These are phyloP conservation scores for Agrocybe praecox DNA, from an alignment of 768 basidiomycete species.

Conservation along the genomic window DNA sequence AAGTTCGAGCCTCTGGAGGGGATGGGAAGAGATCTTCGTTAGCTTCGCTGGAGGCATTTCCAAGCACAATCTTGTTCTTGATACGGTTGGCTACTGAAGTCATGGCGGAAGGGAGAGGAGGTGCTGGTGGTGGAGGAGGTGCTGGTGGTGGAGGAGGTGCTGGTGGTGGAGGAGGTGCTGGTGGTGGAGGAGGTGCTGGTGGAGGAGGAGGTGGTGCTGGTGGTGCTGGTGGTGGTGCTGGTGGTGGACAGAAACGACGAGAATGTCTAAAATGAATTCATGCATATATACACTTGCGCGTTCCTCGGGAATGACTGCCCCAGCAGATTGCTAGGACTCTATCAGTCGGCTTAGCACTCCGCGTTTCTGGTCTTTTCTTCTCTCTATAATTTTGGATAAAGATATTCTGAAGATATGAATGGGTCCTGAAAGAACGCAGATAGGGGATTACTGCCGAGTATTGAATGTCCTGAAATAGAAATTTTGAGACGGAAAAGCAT, in stretches of 20 bases:
- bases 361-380: neutral
- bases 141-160: no score
- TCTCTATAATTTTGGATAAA: neutral
- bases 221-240: no score
- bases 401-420: neutral
- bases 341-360: slow-evolving; percentile 5
- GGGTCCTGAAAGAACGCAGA: neutral
- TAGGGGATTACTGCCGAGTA: slow-evolving; percentile 2
- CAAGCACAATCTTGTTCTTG: slow-evolving; percentile 11
- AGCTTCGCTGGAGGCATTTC: slow-evolving; percentile 3
- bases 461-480: neutral
- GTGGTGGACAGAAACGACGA: neutral
- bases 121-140: no score
- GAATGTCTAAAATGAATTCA: neutral
- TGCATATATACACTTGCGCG: neutral
- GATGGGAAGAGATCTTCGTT: slow-evolving; percentile 17
- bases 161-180: no score
- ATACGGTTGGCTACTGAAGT: slow-evolving; percentile 4
- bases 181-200: no score
- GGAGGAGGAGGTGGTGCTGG: no score
- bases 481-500: neutral
- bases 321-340: neutral
- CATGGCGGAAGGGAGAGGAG: neutral
- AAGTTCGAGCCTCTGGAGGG: slow-evolving; percentile 10
- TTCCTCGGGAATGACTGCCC: neutral